Percentiles rank a stretch among this genome's conserved stretches.
phyloP scores from a whole-genome alignment of 1,139 yeast species.

The Torulaspora pretoriensis region DNA sequence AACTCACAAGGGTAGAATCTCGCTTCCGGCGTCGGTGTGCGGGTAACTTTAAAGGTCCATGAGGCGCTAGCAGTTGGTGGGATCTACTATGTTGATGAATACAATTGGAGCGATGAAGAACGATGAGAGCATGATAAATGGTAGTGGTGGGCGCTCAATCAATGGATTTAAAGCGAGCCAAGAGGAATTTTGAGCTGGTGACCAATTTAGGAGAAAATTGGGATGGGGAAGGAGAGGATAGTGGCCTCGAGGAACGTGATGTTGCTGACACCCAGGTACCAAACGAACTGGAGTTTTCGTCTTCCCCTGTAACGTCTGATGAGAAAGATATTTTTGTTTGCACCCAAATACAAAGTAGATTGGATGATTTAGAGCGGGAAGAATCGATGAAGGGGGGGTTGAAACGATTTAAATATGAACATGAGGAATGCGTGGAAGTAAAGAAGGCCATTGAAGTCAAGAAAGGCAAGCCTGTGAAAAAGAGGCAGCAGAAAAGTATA shows the following conservation, averaged over 20 bases:
- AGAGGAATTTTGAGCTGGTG: conserved; percentile 22
- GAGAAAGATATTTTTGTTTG: conserved; percentile 23
- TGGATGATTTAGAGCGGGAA: conserved; percentile 30
- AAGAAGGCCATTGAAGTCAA: not conserved
- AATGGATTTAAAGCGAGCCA: conserved; percentile 27
- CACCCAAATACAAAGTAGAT: conserved; percentile 33
- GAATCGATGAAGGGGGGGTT: conserved; percentile 15
- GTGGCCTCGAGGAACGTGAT: conserved; percentile 8
- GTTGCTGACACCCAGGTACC: conserved; percentile 27
- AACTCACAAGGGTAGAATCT: not conserved
- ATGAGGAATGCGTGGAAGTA: not conserved
- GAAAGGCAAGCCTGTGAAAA: not conserved
- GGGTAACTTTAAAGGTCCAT: not conserved
- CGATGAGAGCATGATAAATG: not conserved
- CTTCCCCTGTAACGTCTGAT: conserved; percentile 3
- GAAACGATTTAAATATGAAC: conserved; percentile 21
- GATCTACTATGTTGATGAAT: not conserved
- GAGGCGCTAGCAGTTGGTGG: conserved; percentile 3
- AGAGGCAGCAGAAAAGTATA: conserved; percentile 10
- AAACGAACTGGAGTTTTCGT: conserved; percentile 13
- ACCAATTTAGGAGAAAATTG: conserved; percentile 3
- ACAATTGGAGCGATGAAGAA: not conserved
- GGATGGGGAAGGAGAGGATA: conserved; percentile 11
- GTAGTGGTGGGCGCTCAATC: not conserved
- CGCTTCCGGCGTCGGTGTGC: conserved; percentile 6